These are phyloP conservation scores for Annulohypoxylon nitens DNA, from an alignment of 495 filamentous ascomycete genomes.

Conservation along the genomic window DNA sequence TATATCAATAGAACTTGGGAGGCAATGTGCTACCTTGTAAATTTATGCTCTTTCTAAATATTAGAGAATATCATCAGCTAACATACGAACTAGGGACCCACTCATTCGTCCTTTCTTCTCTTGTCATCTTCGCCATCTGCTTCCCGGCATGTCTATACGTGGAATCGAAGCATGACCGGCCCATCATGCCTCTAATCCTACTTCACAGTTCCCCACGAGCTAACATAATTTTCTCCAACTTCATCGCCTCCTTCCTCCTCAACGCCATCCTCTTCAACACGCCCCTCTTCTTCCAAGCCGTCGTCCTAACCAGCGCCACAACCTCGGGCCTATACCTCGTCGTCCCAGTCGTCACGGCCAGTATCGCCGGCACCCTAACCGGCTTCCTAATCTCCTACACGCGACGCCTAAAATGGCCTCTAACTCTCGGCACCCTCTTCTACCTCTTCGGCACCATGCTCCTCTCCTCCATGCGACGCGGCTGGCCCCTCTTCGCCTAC, in stretches of 20 bases:
- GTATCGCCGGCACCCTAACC: slow-evolving; percentile 69
- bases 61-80: slow-evolving; percentile 3
- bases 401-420: slow-evolving; percentile 71
- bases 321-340: slow-evolving; percentile 78
- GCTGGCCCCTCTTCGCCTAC: slow-evolving; percentile 70
- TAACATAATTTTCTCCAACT: slow-evolving; percentile 77
- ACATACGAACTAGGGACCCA: slow-evolving; percentile 66
- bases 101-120: slow-evolving; percentile 73
- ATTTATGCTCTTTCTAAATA: neutral
- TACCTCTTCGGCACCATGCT: slow-evolving; percentile 67
- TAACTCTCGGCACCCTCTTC: slow-evolving; percentile 68
- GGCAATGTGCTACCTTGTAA: slow-evolving; percentile 78
- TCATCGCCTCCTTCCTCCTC: slow-evolving; percentile 71
- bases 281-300: slow-evolving; percentile 84
- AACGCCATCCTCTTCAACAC: slow-evolving; percentile 83
- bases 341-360: slow-evolving; percentile 69
- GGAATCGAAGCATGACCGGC: slow-evolving; percentile 70
- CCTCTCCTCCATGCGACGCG: slow-evolving; percentile 63
- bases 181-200: slow-evolving; percentile 79
- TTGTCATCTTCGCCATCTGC: slow-evolving; percentile 68
- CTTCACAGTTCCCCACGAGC: slow-evolving; percentile 70
- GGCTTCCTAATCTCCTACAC: slow-evolving; percentile 79
- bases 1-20: slow-evolving; percentile 71
- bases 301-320: slow-evolving; percentile 78
- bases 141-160: slow-evolving; percentile 72